A percentile compares a stretch with the other conserved stretches of the same genome.
Conservation (phyloP, 1,139 yeast species). For the Nakaseomyces glabratus region DNA sequence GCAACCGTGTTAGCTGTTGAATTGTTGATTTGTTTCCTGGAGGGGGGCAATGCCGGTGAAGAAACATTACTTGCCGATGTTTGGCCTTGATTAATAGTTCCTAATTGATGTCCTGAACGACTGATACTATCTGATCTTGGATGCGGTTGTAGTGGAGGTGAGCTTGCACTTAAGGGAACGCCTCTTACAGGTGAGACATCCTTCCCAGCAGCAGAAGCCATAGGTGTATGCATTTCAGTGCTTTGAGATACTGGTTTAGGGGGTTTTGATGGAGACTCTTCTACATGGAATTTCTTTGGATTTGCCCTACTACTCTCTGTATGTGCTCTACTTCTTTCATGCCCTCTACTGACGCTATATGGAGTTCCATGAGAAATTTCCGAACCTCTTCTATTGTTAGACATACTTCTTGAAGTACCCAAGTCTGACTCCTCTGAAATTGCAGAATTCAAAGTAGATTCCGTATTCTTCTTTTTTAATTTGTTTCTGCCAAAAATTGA, state of each 20-base stretch:
- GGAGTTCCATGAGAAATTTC: conserved; percentile 3
- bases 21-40: conserved; percentile 39
- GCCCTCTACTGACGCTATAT: conserved; percentile 6
- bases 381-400: conserved; percentile 1
- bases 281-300: not conserved
- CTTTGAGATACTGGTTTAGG: conserved; percentile 7
- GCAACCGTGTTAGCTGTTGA: conserved; percentile 13
- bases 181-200: not conserved
- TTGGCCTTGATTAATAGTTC: not conserved
- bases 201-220: not conserved
- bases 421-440: conserved; percentile 13
- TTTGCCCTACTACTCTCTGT: conserved; percentile 1
- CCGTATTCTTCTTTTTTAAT: conserved; percentile 22
- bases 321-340: conserved; percentile 6
- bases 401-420: conserved; percentile 5
- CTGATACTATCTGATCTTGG: conserved; percentile 6
- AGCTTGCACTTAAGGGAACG: conserved; percentile 3
- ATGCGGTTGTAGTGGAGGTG: conserved; percentile 22
- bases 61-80: conserved; percentile 11
- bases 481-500: conserved; percentile 70
- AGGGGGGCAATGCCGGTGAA: conserved; percentile 43
- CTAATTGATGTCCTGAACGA: not conserved
- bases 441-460: conserved; percentile 5
- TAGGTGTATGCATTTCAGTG: not conserved
- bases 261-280: conserved; percentile 11